Conservation (phyloP, 2,329 filamentous ascomycete species). For the Diaporthe eres region DNA sequence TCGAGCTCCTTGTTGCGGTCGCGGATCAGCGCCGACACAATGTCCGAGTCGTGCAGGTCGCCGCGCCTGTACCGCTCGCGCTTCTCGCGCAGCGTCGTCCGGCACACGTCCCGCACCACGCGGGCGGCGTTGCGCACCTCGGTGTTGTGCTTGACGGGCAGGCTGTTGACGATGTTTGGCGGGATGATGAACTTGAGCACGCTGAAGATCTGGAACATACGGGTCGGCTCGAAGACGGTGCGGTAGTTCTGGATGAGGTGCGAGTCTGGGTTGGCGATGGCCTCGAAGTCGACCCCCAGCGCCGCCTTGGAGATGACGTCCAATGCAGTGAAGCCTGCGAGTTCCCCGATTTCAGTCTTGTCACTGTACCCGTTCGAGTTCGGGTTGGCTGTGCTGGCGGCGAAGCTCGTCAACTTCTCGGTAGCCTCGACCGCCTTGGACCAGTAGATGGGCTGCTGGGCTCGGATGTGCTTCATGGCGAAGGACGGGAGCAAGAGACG, state of each 20-base stretch:
- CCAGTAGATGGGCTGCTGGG: slow-evolving; percentile 19
- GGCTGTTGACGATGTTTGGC: not conserved
- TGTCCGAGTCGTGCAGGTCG: slow-evolving; percentile 23
- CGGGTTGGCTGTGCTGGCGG: not conserved
- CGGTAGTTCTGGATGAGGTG: slow-evolving; percentile 28
- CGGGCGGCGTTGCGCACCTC: slow-evolving; percentile 19
- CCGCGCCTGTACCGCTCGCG: slow-evolving; percentile 21
- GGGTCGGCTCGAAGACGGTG: slow-evolving; percentile 7
- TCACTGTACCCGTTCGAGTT: slow-evolving; percentile 4
- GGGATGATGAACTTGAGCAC: slow-evolving; percentile 22
- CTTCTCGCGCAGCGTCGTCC: slow-evolving; percentile 7
- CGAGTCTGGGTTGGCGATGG: slow-evolving; percentile 10
- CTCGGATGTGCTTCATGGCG: slow-evolving; percentile 20
- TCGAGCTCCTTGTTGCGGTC: slow-evolving; percentile 25
- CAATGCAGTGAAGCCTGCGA: slow-evolving; percentile 11
- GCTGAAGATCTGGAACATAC: slow-evolving; percentile 22
- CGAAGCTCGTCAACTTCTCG: not conserved
- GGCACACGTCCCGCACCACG: slow-evolving; percentile 16
- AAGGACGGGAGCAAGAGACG: slow-evolving; percentile 18
- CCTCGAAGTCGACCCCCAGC: slow-evolving; percentile 26
- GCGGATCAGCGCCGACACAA: slow-evolving; percentile 17
- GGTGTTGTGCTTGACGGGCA: slow-evolving; percentile 18
- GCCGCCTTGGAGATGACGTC: slow-evolving; percentile 27
- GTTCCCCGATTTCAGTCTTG: slow-evolving; percentile 5
- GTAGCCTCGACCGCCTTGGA: slow-evolving; percentile 10